Evolutionary conservation across 73 alveolate species (phyloP).

Genomic region (Paramecium primaurelia): DNA sequence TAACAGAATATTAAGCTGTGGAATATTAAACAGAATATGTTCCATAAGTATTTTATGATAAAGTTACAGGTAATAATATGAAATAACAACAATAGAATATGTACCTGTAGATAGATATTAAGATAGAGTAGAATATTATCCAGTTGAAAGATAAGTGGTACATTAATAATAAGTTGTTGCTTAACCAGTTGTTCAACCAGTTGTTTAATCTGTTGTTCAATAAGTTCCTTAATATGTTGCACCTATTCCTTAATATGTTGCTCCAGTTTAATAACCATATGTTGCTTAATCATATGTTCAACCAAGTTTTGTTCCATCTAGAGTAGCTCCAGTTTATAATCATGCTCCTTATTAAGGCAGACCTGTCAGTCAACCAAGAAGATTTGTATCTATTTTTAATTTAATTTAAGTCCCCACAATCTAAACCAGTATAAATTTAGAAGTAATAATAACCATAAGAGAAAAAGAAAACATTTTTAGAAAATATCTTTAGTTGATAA

Average conservation of each 20-base stretch:
- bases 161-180: conserved; percentile 22
- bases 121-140: conserved; percentile 64
- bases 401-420: not conserved
- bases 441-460: not conserved
- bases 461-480: not conserved
- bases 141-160: conserved; percentile 57
- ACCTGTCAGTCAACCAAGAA: not conserved
- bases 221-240: not conserved
- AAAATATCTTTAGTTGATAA: not conserved
- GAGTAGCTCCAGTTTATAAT: not conserved
- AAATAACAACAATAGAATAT: conserved; percentile 30
- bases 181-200: not conserved
- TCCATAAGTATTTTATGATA: conserved; percentile 30
- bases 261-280: not conserved
- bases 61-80: not conserved
- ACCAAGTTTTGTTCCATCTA: not conserved
- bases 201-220: not conserved
- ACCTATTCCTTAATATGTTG: not conserved
- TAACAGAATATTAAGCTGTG: conserved; percentile 29
- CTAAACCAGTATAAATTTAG: not conserved
- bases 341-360: not conserved
- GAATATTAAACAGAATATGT: conserved; percentile 20
- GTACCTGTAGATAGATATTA: conserved; percentile 53
- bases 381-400: not conserved
- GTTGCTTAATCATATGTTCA: not conserved